phyloP scores from a whole-genome alignment of 1,139 yeast species.

The Sugiyamaella castrensis region DNA sequence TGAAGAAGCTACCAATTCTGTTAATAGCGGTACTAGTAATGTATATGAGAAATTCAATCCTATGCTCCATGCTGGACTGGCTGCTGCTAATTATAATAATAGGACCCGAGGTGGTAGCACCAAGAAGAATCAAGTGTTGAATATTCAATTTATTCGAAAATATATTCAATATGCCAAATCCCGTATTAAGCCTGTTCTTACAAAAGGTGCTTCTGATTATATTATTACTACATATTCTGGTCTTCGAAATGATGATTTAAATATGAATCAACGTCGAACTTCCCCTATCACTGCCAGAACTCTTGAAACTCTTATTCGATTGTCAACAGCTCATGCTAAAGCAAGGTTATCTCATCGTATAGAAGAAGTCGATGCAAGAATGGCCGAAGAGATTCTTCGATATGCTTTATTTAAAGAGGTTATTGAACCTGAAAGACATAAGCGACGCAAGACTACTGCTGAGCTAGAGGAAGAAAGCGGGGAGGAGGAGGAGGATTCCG shows the following conservation, averaged over 20 bases:
- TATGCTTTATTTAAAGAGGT: slow-evolving; percentile 85
- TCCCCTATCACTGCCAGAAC: slow-evolving; percentile 99
- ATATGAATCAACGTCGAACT: slow-evolving; percentile 71
- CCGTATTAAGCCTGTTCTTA: slow-evolving; percentile 77
- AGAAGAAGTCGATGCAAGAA: slow-evolving; percentile 73
- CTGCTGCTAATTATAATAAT: slow-evolving; percentile 30
- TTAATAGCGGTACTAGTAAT: slow-evolving; percentile 38
- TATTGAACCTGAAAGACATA: slow-evolving; percentile 34
- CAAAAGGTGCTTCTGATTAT: slow-evolving; percentile 74
- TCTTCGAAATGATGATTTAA: slow-evolving; percentile 76
- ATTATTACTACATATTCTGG: slow-evolving; percentile 79
- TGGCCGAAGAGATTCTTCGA: slow-evolving; percentile 81
- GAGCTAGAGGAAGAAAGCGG: slow-evolving; percentile 29
- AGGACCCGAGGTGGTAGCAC: slow-evolving; percentile 4
- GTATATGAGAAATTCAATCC: slow-evolving; percentile 83
- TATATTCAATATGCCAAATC: slow-evolving; percentile 93
- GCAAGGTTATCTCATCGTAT: slow-evolving; percentile 76
- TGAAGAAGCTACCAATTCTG: slow-evolving; percentile 47
- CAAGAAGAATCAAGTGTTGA: slow-evolving; percentile 51
- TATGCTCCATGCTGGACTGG: slow-evolving; percentile 77
- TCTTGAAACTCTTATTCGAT: slow-evolving; percentile 89
- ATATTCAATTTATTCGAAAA: slow-evolving; percentile 84
- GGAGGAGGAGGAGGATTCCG: slow-evolving; percentile 29
- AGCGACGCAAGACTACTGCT: slow-evolving; percentile 30
- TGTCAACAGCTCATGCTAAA: slow-evolving; percentile 96